phyloP scores from a whole-genome alignment of 2,329 filamentous ascomycete species.

The Chrysoporthe cubensis region DNA sequence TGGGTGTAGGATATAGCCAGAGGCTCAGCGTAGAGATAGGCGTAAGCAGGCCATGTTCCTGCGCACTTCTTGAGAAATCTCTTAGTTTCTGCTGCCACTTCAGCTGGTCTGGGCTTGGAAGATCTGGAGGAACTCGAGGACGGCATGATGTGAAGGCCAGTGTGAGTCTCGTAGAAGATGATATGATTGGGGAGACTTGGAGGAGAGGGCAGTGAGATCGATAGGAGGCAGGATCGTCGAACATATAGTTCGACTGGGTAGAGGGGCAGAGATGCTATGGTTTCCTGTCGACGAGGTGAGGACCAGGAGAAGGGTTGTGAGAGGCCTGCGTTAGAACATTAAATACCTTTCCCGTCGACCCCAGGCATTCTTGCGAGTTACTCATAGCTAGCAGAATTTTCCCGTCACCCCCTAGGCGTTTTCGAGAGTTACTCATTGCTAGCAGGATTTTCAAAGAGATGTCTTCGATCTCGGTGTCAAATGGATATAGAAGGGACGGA shows the following conservation, averaged over 20 bases:
- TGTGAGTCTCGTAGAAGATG: not conserved
- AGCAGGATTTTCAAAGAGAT: constrained; percentile 26
- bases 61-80: constrained; percentile 62
- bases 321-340: constrained; percentile 16
- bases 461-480: constrained; percentile 30
- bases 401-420: not conserved
- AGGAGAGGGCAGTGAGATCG: not conserved
- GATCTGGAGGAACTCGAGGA: constrained; percentile 39
- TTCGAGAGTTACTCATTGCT: constrained; percentile 16
- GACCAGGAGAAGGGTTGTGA: not conserved
- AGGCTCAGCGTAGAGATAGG: constrained; percentile 60
- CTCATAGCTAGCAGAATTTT: constrained; percentile 22
- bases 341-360: constrained; percentile 16
- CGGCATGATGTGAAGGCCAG: constrained; percentile 49
- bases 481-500: constrained; percentile 21
- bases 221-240: not conserved
- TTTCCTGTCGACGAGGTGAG: not conserved
- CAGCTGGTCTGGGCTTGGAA: constrained; percentile 65
- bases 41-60: constrained; percentile 59
- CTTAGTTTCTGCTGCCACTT: constrained; percentile 76
- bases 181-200: not conserved
- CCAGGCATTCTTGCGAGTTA: constrained; percentile 8
- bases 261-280: not conserved
- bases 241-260: not conserved
- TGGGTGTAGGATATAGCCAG: constrained; percentile 47